A percentile compares a stretch with the other conserved stretches of the same genome.
Evolutionary conservation across 768 basidiomycete genomes (phyloP).

Genomic region (Boletellus emodensis): DNA sequence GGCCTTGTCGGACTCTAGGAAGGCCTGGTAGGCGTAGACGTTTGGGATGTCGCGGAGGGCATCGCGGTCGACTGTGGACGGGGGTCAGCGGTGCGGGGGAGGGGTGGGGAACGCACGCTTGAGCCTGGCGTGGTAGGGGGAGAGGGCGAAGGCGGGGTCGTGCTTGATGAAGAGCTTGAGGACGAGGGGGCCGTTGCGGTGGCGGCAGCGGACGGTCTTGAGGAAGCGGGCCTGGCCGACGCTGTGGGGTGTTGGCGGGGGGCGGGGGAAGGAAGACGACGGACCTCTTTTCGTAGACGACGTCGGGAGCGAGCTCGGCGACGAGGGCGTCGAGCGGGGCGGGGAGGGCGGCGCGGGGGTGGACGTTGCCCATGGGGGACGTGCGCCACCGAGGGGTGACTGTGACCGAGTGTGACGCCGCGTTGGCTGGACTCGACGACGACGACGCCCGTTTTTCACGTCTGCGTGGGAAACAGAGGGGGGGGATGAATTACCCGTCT

Average conservation of each 20-base stretch:
- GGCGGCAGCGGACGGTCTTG: slow-evolving; percentile 86
- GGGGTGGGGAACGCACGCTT: slow-evolving; percentile 50
- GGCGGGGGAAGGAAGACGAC: slow-evolving; percentile 8
- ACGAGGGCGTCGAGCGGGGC: slow-evolving; percentile 90
- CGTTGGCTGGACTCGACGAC: no score
- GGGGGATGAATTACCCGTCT: no score
- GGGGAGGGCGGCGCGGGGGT: slow-evolving; percentile 66
- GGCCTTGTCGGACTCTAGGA: slow-evolving; percentile 93
- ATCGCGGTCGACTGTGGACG: slow-evolving; percentile 72
- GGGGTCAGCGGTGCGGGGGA: neutral
- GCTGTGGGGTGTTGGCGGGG: slow-evolving; percentile 4
- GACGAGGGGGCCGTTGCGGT: slow-evolving; percentile 77
- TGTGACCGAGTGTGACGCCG: no score
- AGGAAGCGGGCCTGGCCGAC: slow-evolving; percentile 36
- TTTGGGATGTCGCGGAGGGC: slow-evolving; percentile 80
- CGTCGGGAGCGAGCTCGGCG: slow-evolving; percentile 71
- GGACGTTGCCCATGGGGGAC: slow-evolving; percentile 67
- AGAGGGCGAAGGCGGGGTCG: slow-evolving; percentile 76
- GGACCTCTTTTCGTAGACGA: slow-evolving; percentile 90
- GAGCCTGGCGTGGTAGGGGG: slow-evolving; percentile 68
- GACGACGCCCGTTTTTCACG: no score
- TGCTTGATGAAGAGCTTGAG: slow-evolving; percentile 97
- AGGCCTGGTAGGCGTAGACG: slow-evolving; percentile 82
- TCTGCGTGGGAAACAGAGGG: neutral
- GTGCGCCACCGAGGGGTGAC: neutral